Evolutionary conservation across 805 yeast genomes (phyloP).

Genomic region (Priceomyces carsonii): DNA sequence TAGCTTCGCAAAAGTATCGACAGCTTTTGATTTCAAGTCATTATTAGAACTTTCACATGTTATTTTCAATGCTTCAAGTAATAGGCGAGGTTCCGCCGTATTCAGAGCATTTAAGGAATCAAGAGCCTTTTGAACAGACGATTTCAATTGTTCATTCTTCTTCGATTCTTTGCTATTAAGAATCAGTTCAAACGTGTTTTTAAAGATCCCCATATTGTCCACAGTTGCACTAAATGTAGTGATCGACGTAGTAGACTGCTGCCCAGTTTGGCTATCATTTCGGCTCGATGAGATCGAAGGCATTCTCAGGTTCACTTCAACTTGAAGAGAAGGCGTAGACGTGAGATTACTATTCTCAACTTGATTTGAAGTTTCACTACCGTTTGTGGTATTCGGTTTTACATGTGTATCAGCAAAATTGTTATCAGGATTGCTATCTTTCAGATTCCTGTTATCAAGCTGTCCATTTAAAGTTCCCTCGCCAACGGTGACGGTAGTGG

Average conservation of each 20-base stretch:
- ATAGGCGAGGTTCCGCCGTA: slow-evolving; percentile 47
- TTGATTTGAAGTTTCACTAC: background rate
- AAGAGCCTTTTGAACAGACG: slow-evolving; percentile 40
- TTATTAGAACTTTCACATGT: slow-evolving; percentile 69
- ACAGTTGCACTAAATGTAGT: slow-evolving; percentile 18
- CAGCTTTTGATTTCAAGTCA: slow-evolving; percentile 68
- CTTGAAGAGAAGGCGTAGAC: background rate
- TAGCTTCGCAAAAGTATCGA: slow-evolving; percentile 84
- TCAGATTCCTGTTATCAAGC: background rate
- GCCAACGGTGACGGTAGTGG: too few species aligned
- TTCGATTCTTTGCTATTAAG: slow-evolving; percentile 61
- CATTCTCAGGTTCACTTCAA: background rate
- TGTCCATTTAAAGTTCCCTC: background rate
- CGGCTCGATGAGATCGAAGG: slow-evolving; percentile 8
- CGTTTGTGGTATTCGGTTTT: too few species aligned
- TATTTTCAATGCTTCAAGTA: slow-evolving; percentile 77
- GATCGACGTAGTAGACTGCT: slow-evolving; percentile 15
- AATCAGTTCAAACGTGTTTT: slow-evolving; percentile 59
- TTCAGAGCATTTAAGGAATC: slow-evolving; percentile 40
- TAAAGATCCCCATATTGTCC: slow-evolving; percentile 35
- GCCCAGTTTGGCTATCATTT: slow-evolving; percentile 12
- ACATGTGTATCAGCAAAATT: too few species aligned
- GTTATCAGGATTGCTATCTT: too few species aligned
- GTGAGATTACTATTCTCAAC: background rate
- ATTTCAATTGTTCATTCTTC: slow-evolving; percentile 44